Conservation (phyloP, 2,329 filamentous ascomycete species). For the Lachnellula occidentalis region DNA sequence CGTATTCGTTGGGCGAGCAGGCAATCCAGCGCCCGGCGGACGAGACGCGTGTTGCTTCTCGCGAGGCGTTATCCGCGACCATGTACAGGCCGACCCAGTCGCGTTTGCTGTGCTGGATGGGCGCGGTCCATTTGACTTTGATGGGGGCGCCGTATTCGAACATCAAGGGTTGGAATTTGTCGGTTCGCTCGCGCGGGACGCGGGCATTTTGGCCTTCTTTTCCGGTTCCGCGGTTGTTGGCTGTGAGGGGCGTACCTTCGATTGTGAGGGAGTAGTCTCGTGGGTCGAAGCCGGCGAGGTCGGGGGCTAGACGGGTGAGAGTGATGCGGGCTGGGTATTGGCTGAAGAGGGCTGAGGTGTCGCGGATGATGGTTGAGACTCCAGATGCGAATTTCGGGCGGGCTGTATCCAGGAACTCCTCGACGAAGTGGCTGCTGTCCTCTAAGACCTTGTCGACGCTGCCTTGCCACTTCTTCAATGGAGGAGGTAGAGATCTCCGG, state of each 20-base stretch:
- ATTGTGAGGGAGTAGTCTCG: slow-evolving; percentile 76
- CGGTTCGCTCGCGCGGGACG: slow-evolving; percentile 54
- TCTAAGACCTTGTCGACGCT: slow-evolving; percentile 84
- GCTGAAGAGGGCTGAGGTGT: slow-evolving; percentile 83
- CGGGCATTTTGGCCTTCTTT: slow-evolving; percentile 69
- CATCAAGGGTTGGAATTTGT: slow-evolving; percentile 65
- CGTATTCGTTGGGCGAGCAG: slow-evolving; percentile 70
- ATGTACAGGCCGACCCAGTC: slow-evolving; percentile 98
- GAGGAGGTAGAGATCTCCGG: slow-evolving; percentile 76
- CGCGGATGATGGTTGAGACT: slow-evolving; percentile 79
- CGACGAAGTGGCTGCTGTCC: slow-evolving; percentile 81
- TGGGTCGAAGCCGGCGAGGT: slow-evolving; percentile 72
- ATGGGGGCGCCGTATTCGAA: slow-evolving; percentile 90
- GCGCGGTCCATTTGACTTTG: slow-evolving; percentile 84
- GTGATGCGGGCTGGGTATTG: slow-evolving; percentile 82
- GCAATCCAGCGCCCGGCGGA: slow-evolving; percentile 88
- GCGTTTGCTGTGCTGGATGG: slow-evolving; percentile 76
- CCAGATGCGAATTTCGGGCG: slow-evolving; percentile 81
- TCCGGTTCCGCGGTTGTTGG: slow-evolving; percentile 57
- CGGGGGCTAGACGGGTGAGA: slow-evolving; percentile 71
- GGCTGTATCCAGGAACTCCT: slow-evolving; percentile 82
- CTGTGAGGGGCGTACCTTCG: slow-evolving; percentile 54
- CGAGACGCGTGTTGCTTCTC: slow-evolving; percentile 76
- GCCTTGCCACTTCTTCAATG: slow-evolving; percentile 76
- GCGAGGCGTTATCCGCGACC: slow-evolving; percentile 86